Percentiles rank a stretch among this genome's conserved stretches.
These are phyloP conservation scores for Hemisphaericaspora xylofermentans DNA, from an alignment of 1,139 yeast species.

Conservation along the genomic window DNA sequence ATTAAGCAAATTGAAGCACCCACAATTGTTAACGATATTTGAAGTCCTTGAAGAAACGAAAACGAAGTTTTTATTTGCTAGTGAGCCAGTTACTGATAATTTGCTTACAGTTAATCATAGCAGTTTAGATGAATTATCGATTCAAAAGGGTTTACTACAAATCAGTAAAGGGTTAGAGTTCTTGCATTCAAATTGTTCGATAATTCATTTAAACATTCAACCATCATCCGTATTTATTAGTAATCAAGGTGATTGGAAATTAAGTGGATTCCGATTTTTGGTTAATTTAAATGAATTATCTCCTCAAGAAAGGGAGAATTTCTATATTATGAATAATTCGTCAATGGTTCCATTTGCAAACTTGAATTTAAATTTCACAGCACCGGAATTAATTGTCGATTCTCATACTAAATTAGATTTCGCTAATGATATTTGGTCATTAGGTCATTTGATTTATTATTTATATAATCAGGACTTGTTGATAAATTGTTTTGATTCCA, in stretches of 20 bases:
- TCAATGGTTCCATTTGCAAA: constrained; percentile 79
- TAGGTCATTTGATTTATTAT: constrained; percentile 73
- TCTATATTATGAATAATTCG: constrained; percentile 62
- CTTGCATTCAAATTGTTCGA: constrained; percentile 72
- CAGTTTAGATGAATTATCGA: constrained; percentile 61
- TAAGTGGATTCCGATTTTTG: constrained; percentile 72
- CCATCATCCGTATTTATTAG: constrained; percentile 79
- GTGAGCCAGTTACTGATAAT: constrained; percentile 70
- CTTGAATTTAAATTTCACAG: constrained; percentile 65
- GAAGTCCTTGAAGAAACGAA: constrained; percentile 90
- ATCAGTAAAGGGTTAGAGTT: constrained; percentile 77
- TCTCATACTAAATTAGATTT: constrained; percentile 46
- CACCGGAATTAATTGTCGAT: constrained; percentile 33
- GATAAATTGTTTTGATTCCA: constrained; percentile 49
- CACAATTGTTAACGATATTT: constrained; percentile 74
- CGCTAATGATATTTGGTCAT: constrained; percentile 80
- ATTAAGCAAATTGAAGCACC: constrained; percentile 81
- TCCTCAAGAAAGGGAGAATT: constrained; percentile 50
- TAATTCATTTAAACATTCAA: constrained; percentile 74
- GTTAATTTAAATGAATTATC: constrained; percentile 52
- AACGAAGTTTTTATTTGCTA: constrained; percentile 75
- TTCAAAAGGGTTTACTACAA: constrained; percentile 85
- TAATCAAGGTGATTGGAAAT: constrained; percentile 91
- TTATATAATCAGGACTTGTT: constrained; percentile 55
- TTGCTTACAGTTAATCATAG: constrained; percentile 47